Base-by-base conservation (phyloP, 2,329 filamentous ascomycete genomes). In the Ophiostoma novo-ulmi region DNA sequence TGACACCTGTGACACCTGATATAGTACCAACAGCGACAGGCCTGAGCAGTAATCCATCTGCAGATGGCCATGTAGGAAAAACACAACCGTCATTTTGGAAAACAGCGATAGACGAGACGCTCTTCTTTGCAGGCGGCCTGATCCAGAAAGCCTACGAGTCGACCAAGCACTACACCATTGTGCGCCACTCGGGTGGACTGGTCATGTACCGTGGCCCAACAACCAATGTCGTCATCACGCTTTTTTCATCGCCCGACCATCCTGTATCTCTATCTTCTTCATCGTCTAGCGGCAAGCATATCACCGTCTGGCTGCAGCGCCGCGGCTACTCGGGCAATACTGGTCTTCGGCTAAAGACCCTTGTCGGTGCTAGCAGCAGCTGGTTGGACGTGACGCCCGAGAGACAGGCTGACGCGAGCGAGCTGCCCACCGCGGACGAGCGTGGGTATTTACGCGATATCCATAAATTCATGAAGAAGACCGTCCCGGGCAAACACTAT, bases 351-450 rank as follows among this genome's bases (percentile, higher is more conserved):
- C 80, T 88, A 38, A 90, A 89, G 76, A 85, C 88, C 0, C 77
- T 91, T 1, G 79, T 91, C 48, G 85, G 88, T 8, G 82, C 84
- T 0, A 86, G 83, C 14, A 81, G 83, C 8, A 82, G 80, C 74
- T 92, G 90, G 89, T 80, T 91, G 14, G 84, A 92, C 71, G 89
- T 91, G 2, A 92, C 90, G 0, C 90, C 90, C 0, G 80, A 80
- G 0, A 78, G 82, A 1, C 80, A 81, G 31, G 82, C 85, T 0
- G 82, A 85, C 0, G 75, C 81, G 0, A 79, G 84, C 0, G 83
- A 88, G 66, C 75, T 91, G 1, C 79, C 84, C 0, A 80, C 82
- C 0, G 79, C 79, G 0, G 87, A 91, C 48, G 90, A 91, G 76
- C 83, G 89, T 2, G 87, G 84, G 0, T 90, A 89, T 80, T 88